phyloP scores from a whole-genome alignment of 1,139 yeast genomes.

The Arxiozyma bovina region DNA sequence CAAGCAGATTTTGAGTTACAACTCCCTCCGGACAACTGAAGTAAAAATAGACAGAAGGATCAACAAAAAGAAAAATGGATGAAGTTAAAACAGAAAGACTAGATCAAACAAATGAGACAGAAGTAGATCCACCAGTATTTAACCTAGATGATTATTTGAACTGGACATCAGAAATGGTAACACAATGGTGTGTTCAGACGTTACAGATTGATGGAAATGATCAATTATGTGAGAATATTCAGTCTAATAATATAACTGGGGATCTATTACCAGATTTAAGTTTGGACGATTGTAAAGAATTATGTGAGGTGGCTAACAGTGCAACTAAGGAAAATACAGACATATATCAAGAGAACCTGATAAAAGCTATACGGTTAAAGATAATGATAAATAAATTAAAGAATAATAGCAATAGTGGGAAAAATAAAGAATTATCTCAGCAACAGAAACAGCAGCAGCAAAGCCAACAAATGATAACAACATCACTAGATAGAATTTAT shows the following conservation, averaged over 20 bases:
- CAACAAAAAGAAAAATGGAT: not conserved
- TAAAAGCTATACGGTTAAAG: slow-evolving; percentile 40
- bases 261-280: slow-evolving; percentile 49
- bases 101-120: not conserved
- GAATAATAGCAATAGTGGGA: slow-evolving; percentile 5
- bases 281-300: slow-evolving; percentile 51
- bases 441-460: not conserved
- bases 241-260: slow-evolving; percentile 55
- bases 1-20: not conserved
- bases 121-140: too few species aligned
- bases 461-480: slow-evolving; percentile 18
- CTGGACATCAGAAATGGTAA: slow-evolving; percentile 22
- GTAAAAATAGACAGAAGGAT: not conserved
- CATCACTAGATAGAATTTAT: slow-evolving; percentile 21
- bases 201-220: slow-evolving; percentile 12
- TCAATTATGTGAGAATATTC: slow-evolving; percentile 29
- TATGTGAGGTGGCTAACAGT: slow-evolving; percentile 37
- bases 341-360: not conserved
- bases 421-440: slow-evolving; percentile 6
- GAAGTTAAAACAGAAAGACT: not conserved
- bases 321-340: slow-evolving; percentile 29
- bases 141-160: slow-evolving; percentile 2
- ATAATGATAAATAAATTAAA: slow-evolving; percentile 33
- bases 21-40: not conserved
- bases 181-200: slow-evolving; percentile 16